Conservation (phyloP, 2,329 filamentous ascomycete species). For the Pleurostoma richardsiae region DNA sequence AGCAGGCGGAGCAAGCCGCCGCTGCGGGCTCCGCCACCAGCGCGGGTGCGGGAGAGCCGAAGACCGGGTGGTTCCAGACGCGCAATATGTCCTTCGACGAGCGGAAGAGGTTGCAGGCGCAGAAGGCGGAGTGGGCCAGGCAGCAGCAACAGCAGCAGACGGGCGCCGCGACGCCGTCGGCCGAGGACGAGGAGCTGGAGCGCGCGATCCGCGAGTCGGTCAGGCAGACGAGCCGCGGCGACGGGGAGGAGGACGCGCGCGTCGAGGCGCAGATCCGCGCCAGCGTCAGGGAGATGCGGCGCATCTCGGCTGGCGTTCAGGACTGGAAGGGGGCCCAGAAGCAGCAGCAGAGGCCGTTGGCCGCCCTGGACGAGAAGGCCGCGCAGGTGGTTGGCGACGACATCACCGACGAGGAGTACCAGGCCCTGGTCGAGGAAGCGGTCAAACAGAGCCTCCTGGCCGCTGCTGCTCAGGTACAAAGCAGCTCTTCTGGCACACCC, state of each 20-base stretch:
- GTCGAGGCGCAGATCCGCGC: conserved; percentile 72
- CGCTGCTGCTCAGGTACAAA: conserved; percentile 10
- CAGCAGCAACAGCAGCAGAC: conserved; percentile 13
- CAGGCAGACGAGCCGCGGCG: conserved; percentile 62
- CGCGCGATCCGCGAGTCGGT: conserved; percentile 67
- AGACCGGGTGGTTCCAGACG: conserved; percentile 43
- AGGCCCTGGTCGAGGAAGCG: conserved; percentile 49
- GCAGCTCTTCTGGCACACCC: conserved; percentile 10
- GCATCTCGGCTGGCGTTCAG: conserved; percentile 15
- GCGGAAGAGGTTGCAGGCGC: conserved; percentile 42
- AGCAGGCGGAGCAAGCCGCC: conserved; percentile 26
- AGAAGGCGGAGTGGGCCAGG: conserved; percentile 38
- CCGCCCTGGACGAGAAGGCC: conserved; percentile 8
- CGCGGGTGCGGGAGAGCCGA: conserved; percentile 17
- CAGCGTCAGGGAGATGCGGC: conserved; percentile 55
- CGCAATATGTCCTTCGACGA: conserved; percentile 45
- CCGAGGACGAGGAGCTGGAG: conserved; percentile 60
- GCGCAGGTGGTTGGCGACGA: conserved; percentile 28
- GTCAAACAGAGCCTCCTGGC: conserved; percentile 43
- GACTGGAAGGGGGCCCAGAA: conserved; percentile 10
- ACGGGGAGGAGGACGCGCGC: conserved; percentile 62
- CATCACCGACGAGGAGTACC: conserved; percentile 54
- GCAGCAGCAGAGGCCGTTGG: neutral
- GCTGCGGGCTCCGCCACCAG: conserved; percentile 18
- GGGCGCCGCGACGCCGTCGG: conserved; percentile 9